Base-by-base conservation (phyloP, 768 basidiomycete genomes). In the Termitomyces sp. region DNA sequence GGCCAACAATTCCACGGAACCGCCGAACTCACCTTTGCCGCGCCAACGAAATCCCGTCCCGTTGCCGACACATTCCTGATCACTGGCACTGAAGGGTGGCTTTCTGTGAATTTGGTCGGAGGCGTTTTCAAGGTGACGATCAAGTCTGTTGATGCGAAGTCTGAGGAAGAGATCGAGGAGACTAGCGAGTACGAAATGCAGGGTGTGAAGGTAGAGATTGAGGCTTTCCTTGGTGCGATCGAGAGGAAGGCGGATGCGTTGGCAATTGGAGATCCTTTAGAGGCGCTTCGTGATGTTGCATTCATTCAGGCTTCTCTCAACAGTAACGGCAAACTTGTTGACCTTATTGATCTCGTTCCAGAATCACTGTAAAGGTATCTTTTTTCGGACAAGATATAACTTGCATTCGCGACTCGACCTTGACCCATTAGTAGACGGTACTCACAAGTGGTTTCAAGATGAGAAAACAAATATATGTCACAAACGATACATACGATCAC, bases 261-360 rank as follows among this genome's bases (percentile, higher is more conserved):
- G 61, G 68, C 65, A 5, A 51, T 86, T 20, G 90, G 89, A 15
- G 79, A 82, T 61, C 87, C 89, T 30, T 69, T 76, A 37, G 82
- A 75, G 18, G 84, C 91, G 33, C 70, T 95, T 61, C 74, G 74
- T 61, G 93, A 95, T 68, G 84, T 95, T 31, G 89, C 88, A 30
- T 76, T 93, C 65, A 87, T 95, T 59, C 79, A 95, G 73, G 91
- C 88, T 30, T 83, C 49, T 20, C 49, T 50, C n/a, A 20, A 34
- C 45, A 57, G 55, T 30, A 49, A 49, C 27, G 56, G 56, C 9
- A 46, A 24, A 11, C 48, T 57, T 16, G 46, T 57, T n/a, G 56
- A 57, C 16, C 48, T 57, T 7, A 31, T 42, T 20, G 48, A 33
- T 41, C 30, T 57, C 9, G 56, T 57, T 30, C 47, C 56, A 18